These are phyloP conservation scores for Rhinocladiella similis DNA, from an alignment of 2,329 filamentous ascomycete genomes.

Conservation along the genomic window DNA sequence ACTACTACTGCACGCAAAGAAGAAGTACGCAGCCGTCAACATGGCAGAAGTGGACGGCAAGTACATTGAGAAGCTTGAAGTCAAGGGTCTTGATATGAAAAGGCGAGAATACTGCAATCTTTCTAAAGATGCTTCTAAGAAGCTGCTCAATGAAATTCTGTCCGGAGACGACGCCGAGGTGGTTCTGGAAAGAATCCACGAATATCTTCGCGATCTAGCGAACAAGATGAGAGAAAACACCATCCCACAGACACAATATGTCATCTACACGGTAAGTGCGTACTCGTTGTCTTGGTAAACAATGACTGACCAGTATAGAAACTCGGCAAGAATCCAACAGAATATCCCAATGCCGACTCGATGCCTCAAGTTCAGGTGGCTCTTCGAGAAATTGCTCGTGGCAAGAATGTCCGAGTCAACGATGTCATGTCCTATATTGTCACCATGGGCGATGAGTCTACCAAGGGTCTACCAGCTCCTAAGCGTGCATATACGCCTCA, in stretches of 20 bases:
- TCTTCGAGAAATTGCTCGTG: conserved; percentile 79
- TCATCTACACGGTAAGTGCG: conserved; percentile 74
- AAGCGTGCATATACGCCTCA: conserved; percentile 87
- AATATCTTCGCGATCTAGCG: conserved; percentile 83
- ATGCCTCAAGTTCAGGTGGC: conserved; percentile 99
- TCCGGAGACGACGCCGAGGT: conserved; percentile 90
- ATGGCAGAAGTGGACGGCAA: conserved; percentile 86
- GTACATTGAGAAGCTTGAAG: conserved; percentile 90
- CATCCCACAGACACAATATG: conserved; percentile 82
- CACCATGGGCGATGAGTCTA: conserved; percentile 67
- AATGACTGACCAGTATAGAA: conserved; percentile 52
- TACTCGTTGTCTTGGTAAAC: neutral
- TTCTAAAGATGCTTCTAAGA: conserved; percentile 90
- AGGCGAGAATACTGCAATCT: conserved; percentile 93
- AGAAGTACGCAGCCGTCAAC: conserved; percentile 98
- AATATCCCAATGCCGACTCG: conserved; percentile 89
- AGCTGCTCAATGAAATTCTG: conserved; percentile 88
- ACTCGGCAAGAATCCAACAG: conserved; percentile 87
- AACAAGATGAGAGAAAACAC: conserved; percentile 79
- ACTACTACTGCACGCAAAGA: conserved; percentile 93
- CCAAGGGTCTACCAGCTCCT: conserved; percentile 62
- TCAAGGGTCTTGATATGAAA: conserved; percentile 98
- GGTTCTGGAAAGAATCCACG: conserved; percentile 86
- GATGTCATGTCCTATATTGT: conserved; percentile 97
- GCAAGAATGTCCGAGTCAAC: conserved; percentile 85